Base-by-base conservation (phyloP, 2,329 filamentous ascomycete genomes). In the Sporothrix pseudoabietina region DNA sequence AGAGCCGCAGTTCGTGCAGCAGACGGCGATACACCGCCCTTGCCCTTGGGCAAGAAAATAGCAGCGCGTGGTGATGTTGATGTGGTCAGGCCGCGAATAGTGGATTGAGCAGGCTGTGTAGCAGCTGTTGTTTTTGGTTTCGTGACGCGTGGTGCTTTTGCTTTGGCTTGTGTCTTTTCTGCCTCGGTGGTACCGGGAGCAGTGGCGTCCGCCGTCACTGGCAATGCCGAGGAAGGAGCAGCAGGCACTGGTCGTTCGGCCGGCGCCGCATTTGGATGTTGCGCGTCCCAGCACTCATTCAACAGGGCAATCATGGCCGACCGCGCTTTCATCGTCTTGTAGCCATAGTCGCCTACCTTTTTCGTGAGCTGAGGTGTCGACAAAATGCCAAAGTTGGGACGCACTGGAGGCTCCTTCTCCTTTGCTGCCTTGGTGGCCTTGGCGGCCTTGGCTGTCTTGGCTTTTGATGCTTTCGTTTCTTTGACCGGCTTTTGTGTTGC, bases 321-420 rank as follows among this genome's bases (percentile, higher is more conserved):
- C 22, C 92, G 86, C 72, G 84, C 88, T 78, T 90, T 92, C 41
- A 94, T 83, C 0, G 90, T 83, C 78, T 94, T 94, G 81, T 94
- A 94, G 0, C 91, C 91, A 77, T 89, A 94, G 0, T 84, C 83
- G 5, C 86, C 82, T 61, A 94, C 82, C 77, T 91, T 86, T 72
- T 85, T 87, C 2, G 88, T 83, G 19, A 94, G 82, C 73, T 92
- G 87, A 9, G 84, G 81, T 75, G 91, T 90, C 3, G 90, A 90
- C 74, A 88, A 90, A 0, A 86, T 81, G 55, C 87, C 85, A 74
- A 87, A 94, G 12, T 87, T 86, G 1, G 91, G 91, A 66, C 79
- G 81, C 77, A 72, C 6, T 49, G 44, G 44, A 3, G 39, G 26
- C 3, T 44, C 26, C 7, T 4, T 16, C 14, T 61, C 19, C 6